phyloP scores from a whole-genome alignment of 805 yeast species.

The Sungouiozyma ichnusensis region DNA sequence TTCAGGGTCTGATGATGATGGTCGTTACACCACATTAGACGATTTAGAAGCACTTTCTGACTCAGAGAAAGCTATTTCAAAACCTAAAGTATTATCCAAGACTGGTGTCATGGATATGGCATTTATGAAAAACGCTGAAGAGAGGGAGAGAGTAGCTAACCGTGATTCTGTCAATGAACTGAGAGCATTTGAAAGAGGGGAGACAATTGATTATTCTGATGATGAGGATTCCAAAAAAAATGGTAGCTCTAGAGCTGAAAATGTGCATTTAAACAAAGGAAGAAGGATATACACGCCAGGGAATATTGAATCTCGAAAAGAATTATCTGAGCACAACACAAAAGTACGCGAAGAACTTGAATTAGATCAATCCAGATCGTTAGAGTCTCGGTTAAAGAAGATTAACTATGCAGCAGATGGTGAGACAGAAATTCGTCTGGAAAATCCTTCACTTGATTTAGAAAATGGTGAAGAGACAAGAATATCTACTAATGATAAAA shows the following conservation, averaged over 20 bases:
- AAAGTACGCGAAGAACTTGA: constrained; percentile 35
- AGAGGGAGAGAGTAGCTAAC: constrained; percentile 51
- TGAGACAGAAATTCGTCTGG: constrained; percentile 4
- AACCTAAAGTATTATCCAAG: constrained; percentile 34
- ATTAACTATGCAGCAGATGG: constrained; percentile 5
- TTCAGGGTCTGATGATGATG: constrained; percentile 35
- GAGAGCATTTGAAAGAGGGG: constrained; percentile 39
- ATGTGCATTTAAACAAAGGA: constrained; percentile 54
- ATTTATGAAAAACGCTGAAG: constrained; percentile 87
- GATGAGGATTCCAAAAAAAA: constrained; percentile 28
- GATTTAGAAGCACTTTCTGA: constrained; percentile 34
- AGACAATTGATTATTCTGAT: constrained; percentile 28
- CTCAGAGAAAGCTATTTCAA: neutral
- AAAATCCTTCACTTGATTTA: constrained; percentile 8
- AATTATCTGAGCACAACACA: constrained; percentile 29
- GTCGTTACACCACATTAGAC: constrained; percentile 32
- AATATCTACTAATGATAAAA: constrained; percentile 1
- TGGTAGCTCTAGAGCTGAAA: constrained; percentile 31
- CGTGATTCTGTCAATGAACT: constrained; percentile 41
- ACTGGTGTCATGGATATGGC: constrained; percentile 90
- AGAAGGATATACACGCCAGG: constrained; percentile 71
- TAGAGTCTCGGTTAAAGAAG: constrained; percentile 32
- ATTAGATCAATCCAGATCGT: constrained; percentile 40
- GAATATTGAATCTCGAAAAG: constrained; percentile 19
- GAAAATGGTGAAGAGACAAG: constrained; percentile 3